Evolutionary conservation across 2,329 filamentous ascomycete species (phyloP), one percentile per base, ranked within the genome.

Genomic region (Ophiostoma australiae): DNA sequence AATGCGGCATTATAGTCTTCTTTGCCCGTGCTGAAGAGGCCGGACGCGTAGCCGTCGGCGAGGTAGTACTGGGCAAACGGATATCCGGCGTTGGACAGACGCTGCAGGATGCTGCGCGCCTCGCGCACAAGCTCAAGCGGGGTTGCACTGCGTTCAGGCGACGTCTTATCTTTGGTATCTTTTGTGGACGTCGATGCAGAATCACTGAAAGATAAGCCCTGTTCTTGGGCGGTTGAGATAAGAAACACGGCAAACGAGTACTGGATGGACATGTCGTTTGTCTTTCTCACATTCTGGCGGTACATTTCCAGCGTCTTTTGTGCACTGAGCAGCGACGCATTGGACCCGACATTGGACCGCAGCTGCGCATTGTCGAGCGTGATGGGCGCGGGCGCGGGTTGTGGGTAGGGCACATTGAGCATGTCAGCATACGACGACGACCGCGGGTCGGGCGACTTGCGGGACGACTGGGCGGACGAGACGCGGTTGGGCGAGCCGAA

Each of bases 271-370:
- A 90, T 85, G 79, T 97, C 93, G 73, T 91, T 95, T 2, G 95
- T 97, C 83, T 99, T 99, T 82, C 97, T 98, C 72, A 97, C 92
- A 77, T 98, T 99, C 70, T 91, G 90, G 65, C 94, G 88, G 80
- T 99, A 99, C 94, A 98, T 97, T 70, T 98, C 94, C 68, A 99
- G 86, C 1, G 95, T 99, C 81, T 98, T 94, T 78, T 94, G 92
- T 44, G 92, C 90, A 77, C 93, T 94, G 39, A 99, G 86, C 15
- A 99, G 85, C 27, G 94, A 97, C 3, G 94, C 94, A 81, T 97
- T 97, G 77, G 88, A 91, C 65, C 95, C 95, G 33, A 99, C 89
- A 20, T 87, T 89, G 71, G 86, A 89, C 72, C 92, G 90, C 68
- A 99, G 82, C 73, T 91, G 86, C 13, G 91, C 89, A 78, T 98